phyloP scores from a whole-genome alignment of 2,329 filamentous ascomycete species.

The Zymoseptoria passerinii region DNA sequence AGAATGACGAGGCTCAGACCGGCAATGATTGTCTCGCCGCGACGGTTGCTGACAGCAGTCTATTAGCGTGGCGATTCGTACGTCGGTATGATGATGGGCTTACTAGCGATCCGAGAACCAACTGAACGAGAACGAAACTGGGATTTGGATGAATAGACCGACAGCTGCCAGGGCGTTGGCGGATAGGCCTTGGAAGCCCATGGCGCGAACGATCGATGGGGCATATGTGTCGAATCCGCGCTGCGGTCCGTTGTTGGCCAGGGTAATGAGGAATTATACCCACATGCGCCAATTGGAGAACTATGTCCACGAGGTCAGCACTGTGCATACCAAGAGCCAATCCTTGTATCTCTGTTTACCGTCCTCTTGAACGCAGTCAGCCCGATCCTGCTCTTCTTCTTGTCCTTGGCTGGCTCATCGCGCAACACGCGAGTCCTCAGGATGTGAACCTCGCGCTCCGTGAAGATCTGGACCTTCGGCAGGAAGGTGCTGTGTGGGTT shows the following conservation, averaged over 20 bases:
- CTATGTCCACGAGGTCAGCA: conserved; percentile 8
- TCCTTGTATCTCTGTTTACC: conserved; percentile 4
- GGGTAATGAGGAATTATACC: conserved; percentile 28
- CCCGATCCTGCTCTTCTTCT: conserved; percentile 27
- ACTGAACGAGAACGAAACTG: conserved; percentile 45
- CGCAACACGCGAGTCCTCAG: conserved; percentile 22
- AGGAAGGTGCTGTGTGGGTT: conserved; percentile 23
- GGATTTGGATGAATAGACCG: conserved; percentile 35
- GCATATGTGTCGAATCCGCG: conserved; percentile 28
- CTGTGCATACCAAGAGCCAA: background rate
- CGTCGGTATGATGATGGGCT: conserved; percentile 18
- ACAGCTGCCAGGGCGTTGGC: conserved; percentile 29
- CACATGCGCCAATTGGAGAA: conserved; percentile 28
- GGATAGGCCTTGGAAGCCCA: conserved; percentile 23
- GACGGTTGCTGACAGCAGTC: conserved; percentile 32
- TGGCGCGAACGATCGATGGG: conserved; percentile 25
- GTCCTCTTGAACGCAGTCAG: conserved; percentile 26
- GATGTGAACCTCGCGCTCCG: conserved; percentile 25
- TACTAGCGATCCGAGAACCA: conserved; percentile 47
- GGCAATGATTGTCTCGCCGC: conserved; percentile 46
- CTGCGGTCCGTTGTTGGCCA: conserved; percentile 27
- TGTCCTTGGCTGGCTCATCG: conserved; percentile 26
- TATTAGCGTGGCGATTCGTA: background rate
- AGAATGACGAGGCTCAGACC: conserved; percentile 42
- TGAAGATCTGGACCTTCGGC: conserved; percentile 22